Evolutionary conservation across 163 green algal genomes (phyloP), one percentile per base, ranked within the genome.

Genomic region (Chlamydomonas reinhardtii): DNA sequence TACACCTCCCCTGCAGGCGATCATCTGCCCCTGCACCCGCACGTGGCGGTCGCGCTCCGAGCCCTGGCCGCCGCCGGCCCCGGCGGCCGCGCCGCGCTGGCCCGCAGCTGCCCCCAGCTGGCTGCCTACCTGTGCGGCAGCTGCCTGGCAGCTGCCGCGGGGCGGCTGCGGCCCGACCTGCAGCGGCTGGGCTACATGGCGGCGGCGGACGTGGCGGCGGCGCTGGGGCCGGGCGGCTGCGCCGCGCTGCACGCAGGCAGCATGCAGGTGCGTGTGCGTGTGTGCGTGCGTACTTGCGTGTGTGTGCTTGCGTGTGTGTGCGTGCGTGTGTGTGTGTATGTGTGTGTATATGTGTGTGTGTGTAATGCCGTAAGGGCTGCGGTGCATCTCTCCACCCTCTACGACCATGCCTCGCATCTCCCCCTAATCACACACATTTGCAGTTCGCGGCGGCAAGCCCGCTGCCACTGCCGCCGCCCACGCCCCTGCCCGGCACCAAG

Each of bases 181-280:
- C 70, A 39, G 43, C 65, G 64, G 20, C 31, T 71, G 48, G 31
- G 24, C 29, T 39, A 65, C n/a, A 34, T 73, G 14, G 68, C 54
- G 32, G 70, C 68, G 15, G 81, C 81, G 56, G 81, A 87, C 59
- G 25, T 81, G 81, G 81, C 81, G 35, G n/a, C 39, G 15, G 70
- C 37, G 54, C 70, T 87, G 54, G 48, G 48, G 48, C 48, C 48
- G 48, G 48, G 48, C 48, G 71, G 71, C 20, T 68, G 59, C 61
- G 29, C 69, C 19, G 70, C 81, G 19, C 37, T 80, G 70, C 81
- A 87, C 71, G 56, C 71, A 11, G 37, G 9, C 16, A 74, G 27
- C 59, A 74, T 87, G 81, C 81, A 87, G 80, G 80, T 86, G 80
- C 8, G 27, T 70, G 27, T n/a, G n/a, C n/a, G n/a, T n/a, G n/a